Evolutionary conservation across 768 basidiomycete species (phyloP), one percentile per base, ranked within the genome.

Genomic region (Hortiboletus flavorubellus): DNA sequence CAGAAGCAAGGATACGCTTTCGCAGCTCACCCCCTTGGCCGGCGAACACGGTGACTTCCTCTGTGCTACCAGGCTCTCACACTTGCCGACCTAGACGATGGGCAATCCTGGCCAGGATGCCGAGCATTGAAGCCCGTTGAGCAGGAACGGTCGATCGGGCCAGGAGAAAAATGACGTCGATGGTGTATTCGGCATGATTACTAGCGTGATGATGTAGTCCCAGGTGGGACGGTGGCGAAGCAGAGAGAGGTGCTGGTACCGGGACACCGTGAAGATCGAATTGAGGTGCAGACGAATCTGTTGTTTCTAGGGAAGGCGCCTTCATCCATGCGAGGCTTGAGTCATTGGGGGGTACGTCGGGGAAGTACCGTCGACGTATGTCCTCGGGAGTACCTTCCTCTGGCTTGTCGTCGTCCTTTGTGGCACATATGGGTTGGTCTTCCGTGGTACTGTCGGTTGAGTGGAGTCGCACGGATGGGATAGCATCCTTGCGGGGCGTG

Each of bases 151-250:
- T 92, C 1, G 91, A 93, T 38, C 91, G 76, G 4, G 85, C 83
- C 9, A 95, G 78, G 39, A 89, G 73, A 43, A 95, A 86, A 4
- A 96, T 77, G 56, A 96, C 94, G 42, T 91, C 86, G 2, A 96
- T 74, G 0, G 91, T 94, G 71, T 97, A 97, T 0, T 93, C 94
- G 0, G 94, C 94, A 53, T 79, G 83, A 33, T 76, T 72, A 6
- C 78, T 85, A 0, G 93, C 87, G 65, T 96, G 94, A 66, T 97
- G 94, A 70, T 98, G 93, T 4, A 96, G 76, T 5, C 94, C 94
- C 7, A 93, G 79, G 72, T 93, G 86, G 0, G 90, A 87, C 2
- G 93, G 93, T 3, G 96, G 76, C 1, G 75, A 76, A 0, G 76
- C 68, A 3, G 83, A 80, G 3, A 84, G 62, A 3, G 76, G 65